Evolutionary conservation across 1,284 basidiomycete genomes (phyloP).

Genomic region (Malassezia obtusa): DNA sequence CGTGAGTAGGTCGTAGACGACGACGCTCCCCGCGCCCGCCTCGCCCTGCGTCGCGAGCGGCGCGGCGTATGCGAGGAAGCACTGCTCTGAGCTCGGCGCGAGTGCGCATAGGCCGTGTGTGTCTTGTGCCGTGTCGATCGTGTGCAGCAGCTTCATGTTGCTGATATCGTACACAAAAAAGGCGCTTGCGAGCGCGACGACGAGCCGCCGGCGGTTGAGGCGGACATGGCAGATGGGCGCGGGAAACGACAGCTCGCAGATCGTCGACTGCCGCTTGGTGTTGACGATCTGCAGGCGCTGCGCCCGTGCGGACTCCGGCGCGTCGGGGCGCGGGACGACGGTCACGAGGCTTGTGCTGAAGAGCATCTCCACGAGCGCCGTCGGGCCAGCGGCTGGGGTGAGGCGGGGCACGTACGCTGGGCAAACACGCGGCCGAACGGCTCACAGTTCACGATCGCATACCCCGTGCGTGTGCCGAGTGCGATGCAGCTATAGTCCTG

Average conservation of each 20-base stretch:
- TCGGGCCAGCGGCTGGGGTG: conserved; percentile 66
- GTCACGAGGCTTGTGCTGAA: conserved; percentile 97
- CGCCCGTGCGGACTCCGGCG: conserved; percentile 58
- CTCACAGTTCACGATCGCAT: conserved; percentile 94
- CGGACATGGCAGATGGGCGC: conserved; percentile 91
- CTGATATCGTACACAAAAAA: conserved; percentile 99
- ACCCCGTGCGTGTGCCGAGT: conserved; percentile 88
- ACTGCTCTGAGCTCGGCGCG: conserved; percentile 87
- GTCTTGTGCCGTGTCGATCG: conserved; percentile 92
- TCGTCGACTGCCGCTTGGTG: conserved; percentile 88
- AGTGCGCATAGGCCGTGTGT: conserved; percentile 90
- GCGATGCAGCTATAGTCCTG: conserved; percentile 64
- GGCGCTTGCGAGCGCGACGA: conserved; percentile 87
- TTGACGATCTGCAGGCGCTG: conserved; percentile 78
- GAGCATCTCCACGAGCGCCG: conserved; percentile 95
- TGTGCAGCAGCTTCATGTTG: conserved; percentile 94
- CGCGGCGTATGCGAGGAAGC: conserved; percentile 89
- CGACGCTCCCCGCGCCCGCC: conserved; percentile 43
- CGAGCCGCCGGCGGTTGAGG: conserved; percentile 87
- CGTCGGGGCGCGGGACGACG: conserved; percentile 81
- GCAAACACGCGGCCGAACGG: conserved; percentile 93
- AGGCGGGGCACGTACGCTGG: conserved; percentile 58
- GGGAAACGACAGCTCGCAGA: conserved; percentile 95
- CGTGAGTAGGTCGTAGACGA: conserved; percentile 72
- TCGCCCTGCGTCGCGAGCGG: conserved; percentile 67